phyloP scores from a whole-genome alignment of 2,329 filamentous ascomycete genomes.

The Fusarium illudens region DNA sequence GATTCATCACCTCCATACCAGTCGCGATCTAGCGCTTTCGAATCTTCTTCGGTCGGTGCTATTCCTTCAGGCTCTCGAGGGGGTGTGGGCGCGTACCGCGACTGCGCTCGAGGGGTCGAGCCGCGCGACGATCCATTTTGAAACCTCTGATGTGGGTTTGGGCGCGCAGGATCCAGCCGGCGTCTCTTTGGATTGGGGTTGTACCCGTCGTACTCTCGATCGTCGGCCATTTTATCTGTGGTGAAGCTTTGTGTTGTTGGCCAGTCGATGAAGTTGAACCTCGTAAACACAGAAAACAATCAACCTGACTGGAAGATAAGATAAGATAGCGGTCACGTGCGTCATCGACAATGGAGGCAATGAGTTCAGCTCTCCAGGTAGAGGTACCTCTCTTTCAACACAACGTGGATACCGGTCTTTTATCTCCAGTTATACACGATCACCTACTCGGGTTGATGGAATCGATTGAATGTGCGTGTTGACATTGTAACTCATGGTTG shows the following conservation, averaged over 20 bases:
- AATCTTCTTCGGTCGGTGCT: conserved; percentile 73
- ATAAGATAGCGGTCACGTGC: neutral
- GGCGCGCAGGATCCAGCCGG: conserved; percentile 47
- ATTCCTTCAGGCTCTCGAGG: conserved; percentile 57
- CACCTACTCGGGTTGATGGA: no score
- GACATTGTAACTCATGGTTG: no score
- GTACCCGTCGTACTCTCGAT: conserved; percentile 50
- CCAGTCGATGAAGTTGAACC: neutral
- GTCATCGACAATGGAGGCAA: no score
- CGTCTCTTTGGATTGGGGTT: conserved; percentile 53
- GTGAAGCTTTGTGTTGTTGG: neutral
- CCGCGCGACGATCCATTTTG: conserved; percentile 47
- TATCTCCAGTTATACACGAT: no score
- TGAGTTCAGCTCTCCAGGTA: no score
- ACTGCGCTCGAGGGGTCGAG: conserved; percentile 48
- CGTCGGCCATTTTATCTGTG: conserved; percentile 44
- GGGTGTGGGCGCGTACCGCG: conserved; percentile 54
- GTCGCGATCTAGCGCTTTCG: conserved; percentile 82
- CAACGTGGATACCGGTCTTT: no score
- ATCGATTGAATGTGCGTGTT: no score
- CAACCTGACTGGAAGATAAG: neutral
- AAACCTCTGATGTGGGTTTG: conserved; percentile 35
- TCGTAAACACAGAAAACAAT: neutral
- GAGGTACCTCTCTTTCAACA: no score
- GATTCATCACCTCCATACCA: conserved; percentile 93